Base-by-base conservation (phyloP, 805 yeast genomes). In the Suhomyces pyralidae region DNA sequence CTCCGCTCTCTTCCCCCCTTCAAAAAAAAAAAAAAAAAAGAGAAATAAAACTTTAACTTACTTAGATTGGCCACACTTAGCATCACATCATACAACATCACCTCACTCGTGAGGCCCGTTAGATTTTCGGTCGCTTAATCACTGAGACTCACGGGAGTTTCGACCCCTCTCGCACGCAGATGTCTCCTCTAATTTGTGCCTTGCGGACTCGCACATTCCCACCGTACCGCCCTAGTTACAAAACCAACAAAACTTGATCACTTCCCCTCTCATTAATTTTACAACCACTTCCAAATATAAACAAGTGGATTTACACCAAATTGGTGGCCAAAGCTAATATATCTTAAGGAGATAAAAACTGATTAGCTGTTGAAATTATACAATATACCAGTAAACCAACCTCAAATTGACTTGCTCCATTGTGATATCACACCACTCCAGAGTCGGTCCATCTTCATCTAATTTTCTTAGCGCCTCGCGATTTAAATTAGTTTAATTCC, bases 231-330 rank as follows among this genome's bases (percentile, higher is more conserved):
- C 52, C 48, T 45, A 36, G 17, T 8, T 44, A 46, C 49, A 46
- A 46, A 46, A 36, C 43, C 43, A 36, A 42, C 26, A 46, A 50
- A 44, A 40, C 49, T 48, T 52, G 49, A 45, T 42, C 49, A 45
- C 38, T 49, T 46, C 50, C 51, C 51, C 51, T 52, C 55, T 40
- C 49, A 45, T 45, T 40, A 20, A 19, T 42, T 34, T 40, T 45
- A 44, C 40, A 49, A 40, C 48, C 22, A 32, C 24, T 49, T 38
- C 42, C 42, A 19, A 38, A 50, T 50, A 50, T 50, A 50, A 46
- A 46, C 49, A 38, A 38, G 24, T 38, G 42, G 42, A 17, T 38
- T 15, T 9, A 38, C 42, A 8, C 10, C 17, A 17, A 19, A 2
- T 19, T 4, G 20, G 42, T 10, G 22, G 42, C 24, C 42, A 38